phyloP scores from a whole-genome alignment of 768 basidiomycete genomes.

The Omphalotus guepiniiformis region DNA sequence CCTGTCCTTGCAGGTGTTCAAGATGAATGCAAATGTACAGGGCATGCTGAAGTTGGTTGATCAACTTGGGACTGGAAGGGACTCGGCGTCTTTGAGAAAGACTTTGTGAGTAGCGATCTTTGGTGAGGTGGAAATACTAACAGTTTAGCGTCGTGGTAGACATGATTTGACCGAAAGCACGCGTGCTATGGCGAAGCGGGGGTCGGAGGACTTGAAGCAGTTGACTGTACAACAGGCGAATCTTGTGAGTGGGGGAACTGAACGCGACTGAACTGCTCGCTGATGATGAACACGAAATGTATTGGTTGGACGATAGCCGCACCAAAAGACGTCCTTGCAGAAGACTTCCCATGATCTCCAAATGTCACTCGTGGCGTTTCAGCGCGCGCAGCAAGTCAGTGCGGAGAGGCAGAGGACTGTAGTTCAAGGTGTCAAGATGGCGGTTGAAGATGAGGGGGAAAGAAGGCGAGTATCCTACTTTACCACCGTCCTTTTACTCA shows the following conservation, averaged over 20 bases:
- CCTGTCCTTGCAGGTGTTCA: slow-evolving; percentile 91
- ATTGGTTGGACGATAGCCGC: slow-evolving; percentile 54
- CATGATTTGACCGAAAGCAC: slow-evolving; percentile 95
- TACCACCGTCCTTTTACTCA: no score
- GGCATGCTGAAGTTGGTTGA: slow-evolving; percentile 96
- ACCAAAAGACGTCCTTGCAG: slow-evolving; percentile 78
- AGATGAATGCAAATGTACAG: slow-evolving; percentile 97
- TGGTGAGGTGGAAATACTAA: not conserved
- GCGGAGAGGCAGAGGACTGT: slow-evolving; percentile 87
- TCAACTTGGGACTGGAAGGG: slow-evolving; percentile 81
- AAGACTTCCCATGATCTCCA: slow-evolving; percentile 95
- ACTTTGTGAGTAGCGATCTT: slow-evolving; percentile 61
- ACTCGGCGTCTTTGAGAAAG: slow-evolving; percentile 76
- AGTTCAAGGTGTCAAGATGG: slow-evolving; percentile 81
- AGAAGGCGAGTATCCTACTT: not conserved
- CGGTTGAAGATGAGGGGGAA: slow-evolving; percentile 67
- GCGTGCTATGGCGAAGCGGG: slow-evolving; percentile 90
- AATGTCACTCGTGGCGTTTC: slow-evolving; percentile 85
- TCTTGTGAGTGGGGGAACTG: slow-evolving; percentile 57
- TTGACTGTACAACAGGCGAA: slow-evolving; percentile 63
- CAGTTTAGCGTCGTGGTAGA: slow-evolving; percentile 34
- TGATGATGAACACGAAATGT: no score
- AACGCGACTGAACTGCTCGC: no score
- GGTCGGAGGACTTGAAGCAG: slow-evolving; percentile 90
- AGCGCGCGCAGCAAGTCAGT: slow-evolving; percentile 85